Percentiles rank a stretch among this genome's conserved stretches.
Conservation (phyloP, 176 grass and related monocot genomes). For the Otatea glauca region DNA sequence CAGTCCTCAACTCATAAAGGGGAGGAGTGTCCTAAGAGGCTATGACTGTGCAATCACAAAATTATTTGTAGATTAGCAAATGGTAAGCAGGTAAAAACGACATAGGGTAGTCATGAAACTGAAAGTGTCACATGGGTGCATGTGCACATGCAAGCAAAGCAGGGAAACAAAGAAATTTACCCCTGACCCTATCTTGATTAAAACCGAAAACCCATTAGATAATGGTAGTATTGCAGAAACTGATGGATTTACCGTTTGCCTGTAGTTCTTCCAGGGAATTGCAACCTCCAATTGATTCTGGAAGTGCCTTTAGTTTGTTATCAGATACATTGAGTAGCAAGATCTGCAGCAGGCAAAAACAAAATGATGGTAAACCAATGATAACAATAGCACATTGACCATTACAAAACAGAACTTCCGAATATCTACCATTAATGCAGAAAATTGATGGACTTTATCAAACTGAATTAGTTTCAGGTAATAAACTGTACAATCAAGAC, state of each 20-base stretch:
- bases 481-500: conserved; percentile 4
- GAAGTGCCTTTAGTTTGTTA: conserved; percentile 86
- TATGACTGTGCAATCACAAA: conserved; percentile 32
- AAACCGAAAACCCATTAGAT: too few species aligned
- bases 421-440: not conserved
- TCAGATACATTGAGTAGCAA: conserved; percentile 81
- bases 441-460: conserved; percentile 23
- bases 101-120: not conserved
- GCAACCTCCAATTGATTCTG: conserved; percentile 88
- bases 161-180: not conserved
- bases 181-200: too few species aligned
- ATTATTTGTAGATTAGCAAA: conserved; percentile 11
- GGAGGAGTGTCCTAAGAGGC: not conserved
- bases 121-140: not conserved
- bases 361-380: conserved; percentile 7
- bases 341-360: conserved; percentile 63
- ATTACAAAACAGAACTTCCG: not conserved
- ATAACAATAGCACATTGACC: conserved; percentile 4
- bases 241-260: conserved; percentile 66
- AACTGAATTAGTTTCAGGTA: conserved; percentile 8
- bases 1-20: too few species aligned
- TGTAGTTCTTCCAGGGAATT: conserved; percentile 91
- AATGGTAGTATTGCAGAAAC: conserved; percentile 13
- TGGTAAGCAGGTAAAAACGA: conserved; percentile 34
- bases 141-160: conserved; percentile 7